Percentiles rank a stretch among this genome's conserved stretches.
phyloP scores from a whole-genome alignment of 2,329 filamentous ascomycete genomes.

The Penicillium sp. region DNA sequence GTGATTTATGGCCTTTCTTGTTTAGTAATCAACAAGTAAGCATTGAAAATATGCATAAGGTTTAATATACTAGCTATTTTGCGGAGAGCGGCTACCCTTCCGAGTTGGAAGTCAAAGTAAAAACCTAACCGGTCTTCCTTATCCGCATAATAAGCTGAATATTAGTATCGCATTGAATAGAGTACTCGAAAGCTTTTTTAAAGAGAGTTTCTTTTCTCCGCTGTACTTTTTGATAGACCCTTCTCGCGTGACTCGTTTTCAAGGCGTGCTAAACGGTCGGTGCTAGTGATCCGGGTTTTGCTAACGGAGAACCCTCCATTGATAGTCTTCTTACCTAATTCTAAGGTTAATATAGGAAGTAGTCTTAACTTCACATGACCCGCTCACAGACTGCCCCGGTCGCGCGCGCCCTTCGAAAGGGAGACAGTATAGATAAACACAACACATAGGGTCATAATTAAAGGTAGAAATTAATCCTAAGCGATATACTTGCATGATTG shows the following conservation, averaged over 20 bases:
- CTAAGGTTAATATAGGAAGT: background rate
- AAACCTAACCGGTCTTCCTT: background rate
- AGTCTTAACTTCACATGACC: no score
- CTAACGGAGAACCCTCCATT: background rate
- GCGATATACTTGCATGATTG: no score
- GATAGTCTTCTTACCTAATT: background rate
- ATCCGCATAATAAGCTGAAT: background rate
- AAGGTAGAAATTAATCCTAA: no score
- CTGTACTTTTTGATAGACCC: background rate
- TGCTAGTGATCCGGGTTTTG: background rate
- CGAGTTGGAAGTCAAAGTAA: background rate
- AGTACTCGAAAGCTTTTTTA: background rate
- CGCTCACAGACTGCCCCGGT: no score
- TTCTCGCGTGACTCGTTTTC: background rate
- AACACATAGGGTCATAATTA: no score
- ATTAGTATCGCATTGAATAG: background rate
- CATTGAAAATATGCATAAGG: background rate
- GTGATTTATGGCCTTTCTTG: background rate
- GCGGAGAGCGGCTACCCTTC: background rate
- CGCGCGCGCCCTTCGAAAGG: no score
- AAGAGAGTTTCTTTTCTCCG: background rate
- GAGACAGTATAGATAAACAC: no score
- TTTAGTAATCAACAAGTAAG: background rate
- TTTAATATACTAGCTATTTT: background rate
- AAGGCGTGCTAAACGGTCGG: background rate